Evolutionary conservation across 2,329 filamentous ascomycete species (phyloP), one percentile per base, ranked within the genome.

Genomic region (Alternaria brassicae): DNA sequence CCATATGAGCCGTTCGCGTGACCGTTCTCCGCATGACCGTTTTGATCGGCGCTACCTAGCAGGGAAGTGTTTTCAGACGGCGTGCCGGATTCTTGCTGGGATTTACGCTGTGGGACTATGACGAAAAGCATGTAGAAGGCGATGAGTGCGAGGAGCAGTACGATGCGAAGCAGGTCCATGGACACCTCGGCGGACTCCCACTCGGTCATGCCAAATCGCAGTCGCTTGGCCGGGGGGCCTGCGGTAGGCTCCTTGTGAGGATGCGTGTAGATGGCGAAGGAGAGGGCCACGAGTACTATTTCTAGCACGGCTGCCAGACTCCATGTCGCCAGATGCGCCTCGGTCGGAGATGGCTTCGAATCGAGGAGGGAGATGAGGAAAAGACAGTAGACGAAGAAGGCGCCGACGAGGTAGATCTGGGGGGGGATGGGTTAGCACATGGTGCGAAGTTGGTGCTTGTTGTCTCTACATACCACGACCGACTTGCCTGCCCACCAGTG

Each of bases 341-440:
- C 82, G 49, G 89, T 93, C 0, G 95, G 95, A 12, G 91, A 91
- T 32, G 92, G 89, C 62, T 87, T 88, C 73, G 90, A 91, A 77
- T 97, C 93, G 71, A 96, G 84, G 57, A 98, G 85, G 28, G 93
- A 93, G 72, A 97, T 90, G 66, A 96, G 85, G 66, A 97, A 86
- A 67, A 97, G 89, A 49, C 91, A 85, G 81, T 96, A 95, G 64
- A 95, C 88, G 82, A 96, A 97, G 66, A 93, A 90, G 42, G 91
- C 90, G 54, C 90, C 92, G 56, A 92, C 86, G 63, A 96, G 83
- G 78, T 96, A 96, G 73, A 96, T 89, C 93, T 97, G 54, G n/a
- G 4, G 3, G 6, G n/a, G n/a, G n/a, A n/a, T n/a, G n/a, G 19
- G 39, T 42, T 19, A 47, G 47, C 50, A 60, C 61, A 15, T 4